Evolutionary conservation across 139 green algal genomes (phyloP).

Genomic region (Chlorokybus atmophyticus): DNA sequence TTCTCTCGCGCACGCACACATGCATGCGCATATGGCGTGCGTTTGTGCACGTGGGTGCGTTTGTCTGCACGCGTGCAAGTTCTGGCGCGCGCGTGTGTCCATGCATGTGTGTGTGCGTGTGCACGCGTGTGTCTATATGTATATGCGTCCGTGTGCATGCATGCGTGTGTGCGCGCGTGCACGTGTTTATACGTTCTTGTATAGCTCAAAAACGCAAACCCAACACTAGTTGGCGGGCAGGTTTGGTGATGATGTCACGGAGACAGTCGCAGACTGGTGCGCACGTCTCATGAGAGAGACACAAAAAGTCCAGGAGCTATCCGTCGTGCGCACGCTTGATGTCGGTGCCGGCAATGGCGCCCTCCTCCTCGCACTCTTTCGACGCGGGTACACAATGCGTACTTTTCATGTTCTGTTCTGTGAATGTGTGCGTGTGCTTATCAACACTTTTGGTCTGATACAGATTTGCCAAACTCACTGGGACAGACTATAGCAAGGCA

Average conservation of each 20-base stretch:
- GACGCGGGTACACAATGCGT: conserved; percentile 9
- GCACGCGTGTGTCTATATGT: no score
- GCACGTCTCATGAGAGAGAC: conserved; percentile 7
- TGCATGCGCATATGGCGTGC: no score
- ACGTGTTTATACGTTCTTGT: no score
- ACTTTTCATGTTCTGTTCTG: not conserved
- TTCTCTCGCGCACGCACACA: no score
- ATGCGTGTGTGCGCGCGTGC: no score
- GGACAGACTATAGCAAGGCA: conserved; percentile 30
- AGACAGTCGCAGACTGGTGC: conserved; percentile 8
- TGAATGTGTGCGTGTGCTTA: not conserved
- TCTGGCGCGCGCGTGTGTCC: no score
- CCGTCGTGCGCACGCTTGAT: conserved; percentile 26
- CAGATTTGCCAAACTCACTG: conserved; percentile 25
- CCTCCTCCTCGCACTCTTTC: conserved; percentile 27
- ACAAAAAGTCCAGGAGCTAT: conserved; percentile 10
- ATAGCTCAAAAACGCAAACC: no score
- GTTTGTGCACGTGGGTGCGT: no score
- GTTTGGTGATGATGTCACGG: conserved; percentile 22
- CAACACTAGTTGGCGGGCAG: no score
- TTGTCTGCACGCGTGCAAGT: no score
- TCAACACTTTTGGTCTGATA: not conserved
- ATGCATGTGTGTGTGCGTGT: no score
- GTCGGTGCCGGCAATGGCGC: conserved; percentile 33
- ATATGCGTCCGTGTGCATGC: no score